Conservation (phyloP, 2,329 filamentous ascomycete genomes). For the Helotiales sp. region DNA sequence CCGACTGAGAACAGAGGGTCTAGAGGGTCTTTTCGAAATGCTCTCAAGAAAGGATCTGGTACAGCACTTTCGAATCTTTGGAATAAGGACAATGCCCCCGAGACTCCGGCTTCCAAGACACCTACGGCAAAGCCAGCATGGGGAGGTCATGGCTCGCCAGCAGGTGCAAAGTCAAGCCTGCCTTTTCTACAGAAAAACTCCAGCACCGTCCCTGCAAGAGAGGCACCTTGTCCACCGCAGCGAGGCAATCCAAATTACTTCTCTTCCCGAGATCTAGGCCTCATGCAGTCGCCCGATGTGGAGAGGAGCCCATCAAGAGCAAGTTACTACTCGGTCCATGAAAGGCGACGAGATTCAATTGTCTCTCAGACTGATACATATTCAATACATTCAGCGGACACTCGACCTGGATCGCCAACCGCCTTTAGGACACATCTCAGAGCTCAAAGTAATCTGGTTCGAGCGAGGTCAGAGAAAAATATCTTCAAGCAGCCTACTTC, state of each 20-base stretch:
- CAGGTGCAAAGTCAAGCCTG: slow-evolving; percentile 36
- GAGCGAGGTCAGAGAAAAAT: slow-evolving; percentile 46
- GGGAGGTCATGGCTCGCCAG: slow-evolving; percentile 33
- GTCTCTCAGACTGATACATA: slow-evolving; percentile 26
- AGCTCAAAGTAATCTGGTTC: slow-evolving; percentile 42
- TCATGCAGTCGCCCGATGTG: slow-evolving; percentile 27
- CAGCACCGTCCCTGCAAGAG: slow-evolving; percentile 43
- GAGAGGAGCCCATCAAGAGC: slow-evolving; percentile 51
- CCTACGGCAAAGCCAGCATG: slow-evolving; percentile 35
- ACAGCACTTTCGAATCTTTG: slow-evolving; percentile 55
- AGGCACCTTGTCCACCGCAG: slow-evolving; percentile 45
- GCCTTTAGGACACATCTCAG: slow-evolving; percentile 41
- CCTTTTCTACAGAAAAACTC: slow-evolving; percentile 44
- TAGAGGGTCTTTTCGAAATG: slow-evolving; percentile 53
- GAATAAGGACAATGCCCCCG: slow-evolving; percentile 50
- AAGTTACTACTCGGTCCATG: slow-evolving; percentile 57
- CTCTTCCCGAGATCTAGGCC: slow-evolving; percentile 47
- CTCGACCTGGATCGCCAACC: slow-evolving; percentile 52
- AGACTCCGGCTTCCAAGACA: slow-evolving; percentile 32
- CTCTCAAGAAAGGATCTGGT: slow-evolving; percentile 55
- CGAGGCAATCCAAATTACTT: slow-evolving; percentile 48
- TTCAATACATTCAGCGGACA: slow-evolving; percentile 48
- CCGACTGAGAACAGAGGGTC: slow-evolving; percentile 52
- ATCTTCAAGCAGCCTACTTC: slow-evolving; percentile 32
- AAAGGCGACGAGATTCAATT: slow-evolving; percentile 55